A percentile compares a stretch with the other conserved stretches of the same genome.
Conservation (phyloP, 305 asterid species). For the Fraxinus dipetala region DNA sequence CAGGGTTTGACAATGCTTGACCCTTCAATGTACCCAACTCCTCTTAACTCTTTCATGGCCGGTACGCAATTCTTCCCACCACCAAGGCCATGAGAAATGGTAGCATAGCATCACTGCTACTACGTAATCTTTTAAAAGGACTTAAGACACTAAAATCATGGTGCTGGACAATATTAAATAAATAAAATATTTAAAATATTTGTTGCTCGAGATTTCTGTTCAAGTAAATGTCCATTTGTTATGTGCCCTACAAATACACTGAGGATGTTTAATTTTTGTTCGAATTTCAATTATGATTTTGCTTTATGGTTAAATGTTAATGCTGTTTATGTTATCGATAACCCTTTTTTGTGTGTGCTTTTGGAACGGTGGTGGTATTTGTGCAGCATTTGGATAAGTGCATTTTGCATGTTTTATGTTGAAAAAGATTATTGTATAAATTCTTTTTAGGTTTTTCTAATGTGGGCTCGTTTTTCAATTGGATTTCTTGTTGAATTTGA, state of each 20-base stretch:
- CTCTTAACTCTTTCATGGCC: constrained; percentile 41
- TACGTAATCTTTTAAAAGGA: neutral
- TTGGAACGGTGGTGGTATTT: constrained; percentile 21
- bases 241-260: neutral
- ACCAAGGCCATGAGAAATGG: constrained; percentile 29
- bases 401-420: constrained; percentile 27
- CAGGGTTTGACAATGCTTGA: constrained; percentile 25
- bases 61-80: constrained; percentile 58
- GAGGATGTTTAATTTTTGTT: constrained; percentile 21
- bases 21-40: constrained; percentile 32
- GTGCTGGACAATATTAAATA: neutral
- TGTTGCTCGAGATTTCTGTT: neutral
- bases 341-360: constrained; percentile 1
- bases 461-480: constrained; percentile 21
- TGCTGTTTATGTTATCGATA: constrained; percentile 15
- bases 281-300: constrained; percentile 36
- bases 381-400: constrained; percentile 37
- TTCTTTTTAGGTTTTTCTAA: constrained; percentile 26
- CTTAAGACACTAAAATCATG: neutral
- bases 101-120: neutral
- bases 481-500: constrained; percentile 29
- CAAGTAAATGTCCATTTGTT: neutral
- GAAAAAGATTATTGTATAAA: neutral
- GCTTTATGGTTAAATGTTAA: constrained; percentile 6
- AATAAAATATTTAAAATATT: neutral